Percentiles rank a stretch among this genome's conserved stretches.
phyloP scores from a whole-genome alignment of 192 early-diverging fungal genomes.

The Allomyces macrogynus region DNA sequence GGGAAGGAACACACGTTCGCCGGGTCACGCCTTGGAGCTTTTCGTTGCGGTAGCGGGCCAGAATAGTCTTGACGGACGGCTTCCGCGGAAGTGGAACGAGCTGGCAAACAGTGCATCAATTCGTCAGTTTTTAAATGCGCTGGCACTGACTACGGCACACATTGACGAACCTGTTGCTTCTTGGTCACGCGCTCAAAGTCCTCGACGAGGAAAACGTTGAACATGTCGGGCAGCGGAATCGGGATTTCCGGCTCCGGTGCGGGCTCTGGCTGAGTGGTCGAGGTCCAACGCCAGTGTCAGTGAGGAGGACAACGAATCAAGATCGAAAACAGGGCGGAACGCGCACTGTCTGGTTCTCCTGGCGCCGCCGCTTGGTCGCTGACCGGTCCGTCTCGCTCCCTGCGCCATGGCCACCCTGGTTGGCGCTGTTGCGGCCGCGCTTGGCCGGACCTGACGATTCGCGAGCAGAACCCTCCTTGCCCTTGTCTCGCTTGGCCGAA shows the following conservation, averaged over 20 bases:
- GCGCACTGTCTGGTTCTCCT: constrained; percentile 12
- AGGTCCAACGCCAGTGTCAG: no score
- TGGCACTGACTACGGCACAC: not conserved
- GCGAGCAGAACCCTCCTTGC: constrained; percentile 8
- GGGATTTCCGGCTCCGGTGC: no score
- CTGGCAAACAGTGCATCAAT: constrained; percentile 24
- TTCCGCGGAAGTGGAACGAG: constrained; percentile 68
- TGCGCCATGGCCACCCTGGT: not conserved
- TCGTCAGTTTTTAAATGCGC: not conserved
- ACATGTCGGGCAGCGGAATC: constrained; percentile 1
- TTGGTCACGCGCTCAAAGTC: not conserved
- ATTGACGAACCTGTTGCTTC: not conserved
- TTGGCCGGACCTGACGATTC: not conserved
- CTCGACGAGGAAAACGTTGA: not conserved
- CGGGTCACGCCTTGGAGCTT: constrained; percentile 9
- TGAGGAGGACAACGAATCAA: no score
- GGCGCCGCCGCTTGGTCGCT: constrained; percentile 12
- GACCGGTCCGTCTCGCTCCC: constrained; percentile 10
- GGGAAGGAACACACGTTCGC: constrained; percentile 5
- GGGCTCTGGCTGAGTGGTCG: no score
- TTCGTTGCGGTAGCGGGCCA: constrained; percentile 47
- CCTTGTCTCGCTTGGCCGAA: constrained; percentile 1
- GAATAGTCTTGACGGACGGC: constrained; percentile 53
- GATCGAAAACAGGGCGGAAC: constrained; percentile 1
- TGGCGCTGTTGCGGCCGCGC: constrained; percentile 10